A percentile compares a stretch with the other conserved stretches of the same genome.
Conservation (phyloP, 129 eudicot genomes). For the Arctium minus region DNA sequence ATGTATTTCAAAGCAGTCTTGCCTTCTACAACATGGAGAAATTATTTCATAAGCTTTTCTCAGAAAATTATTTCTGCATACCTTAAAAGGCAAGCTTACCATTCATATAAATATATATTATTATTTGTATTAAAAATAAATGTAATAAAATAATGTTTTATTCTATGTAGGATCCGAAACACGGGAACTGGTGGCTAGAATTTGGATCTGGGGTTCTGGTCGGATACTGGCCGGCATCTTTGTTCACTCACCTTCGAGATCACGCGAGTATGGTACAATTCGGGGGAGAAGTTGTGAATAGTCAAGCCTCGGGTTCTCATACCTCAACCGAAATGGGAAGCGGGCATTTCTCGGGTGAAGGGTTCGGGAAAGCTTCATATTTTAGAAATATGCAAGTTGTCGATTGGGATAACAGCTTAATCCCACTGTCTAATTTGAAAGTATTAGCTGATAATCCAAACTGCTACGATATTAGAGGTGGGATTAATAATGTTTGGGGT, state of each 20-base stretch:
- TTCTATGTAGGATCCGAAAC: slow-evolving; percentile 77
- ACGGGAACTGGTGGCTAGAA: slow-evolving; percentile 99
- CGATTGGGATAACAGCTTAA: slow-evolving; percentile 83
- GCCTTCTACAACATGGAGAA: slow-evolving; percentile 27
- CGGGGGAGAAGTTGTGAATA: slow-evolving; percentile 88
- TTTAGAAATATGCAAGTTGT: slow-evolving; percentile 81
- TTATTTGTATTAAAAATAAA: not conserved
- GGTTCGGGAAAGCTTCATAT: slow-evolving; percentile 87
- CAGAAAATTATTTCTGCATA: not conserved
- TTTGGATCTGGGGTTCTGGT: slow-evolving; percentile 75
- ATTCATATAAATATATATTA: not conserved
- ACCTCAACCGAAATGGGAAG: slow-evolving; percentile 95
- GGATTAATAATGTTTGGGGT: slow-evolving; percentile 82
- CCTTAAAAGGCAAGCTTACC: slow-evolving; percentile 10
- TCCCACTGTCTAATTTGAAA: slow-evolving; percentile 53
- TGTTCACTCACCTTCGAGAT: slow-evolving; percentile 68
- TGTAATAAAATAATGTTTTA: not conserved
- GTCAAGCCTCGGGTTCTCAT: slow-evolving; percentile 50
- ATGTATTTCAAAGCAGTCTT: slow-evolving; percentile 30
- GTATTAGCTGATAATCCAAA: slow-evolving; percentile 86
- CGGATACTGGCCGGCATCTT: slow-evolving; percentile 84
- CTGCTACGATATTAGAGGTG: slow-evolving; percentile 83
- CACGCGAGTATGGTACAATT: slow-evolving; percentile 89
- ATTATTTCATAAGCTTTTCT: slow-evolving; percentile 13
- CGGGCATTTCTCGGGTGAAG: slow-evolving; percentile 86